A percentile compares a stretch with the other conserved stretches of the same genome.
Evolutionary conservation across 768 basidiomycete genomes (phyloP).

Genomic region (Strobilomyces confusus): DNA sequence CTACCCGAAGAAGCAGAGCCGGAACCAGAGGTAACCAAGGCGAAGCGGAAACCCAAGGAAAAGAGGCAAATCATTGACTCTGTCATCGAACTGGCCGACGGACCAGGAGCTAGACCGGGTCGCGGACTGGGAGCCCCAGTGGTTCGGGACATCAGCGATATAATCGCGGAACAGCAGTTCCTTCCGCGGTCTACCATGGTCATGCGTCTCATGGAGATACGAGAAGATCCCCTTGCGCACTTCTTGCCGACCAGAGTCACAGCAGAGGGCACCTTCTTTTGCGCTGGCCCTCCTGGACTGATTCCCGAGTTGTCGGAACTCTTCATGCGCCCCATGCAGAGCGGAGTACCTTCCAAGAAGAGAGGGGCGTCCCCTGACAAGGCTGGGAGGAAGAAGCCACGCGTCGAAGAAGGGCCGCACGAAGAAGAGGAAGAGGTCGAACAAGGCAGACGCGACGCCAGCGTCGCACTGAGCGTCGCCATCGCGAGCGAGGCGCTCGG

Average conservation of each 20-base stretch:
- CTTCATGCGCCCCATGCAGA: slow-evolving; percentile 73
- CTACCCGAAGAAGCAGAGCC: slow-evolving; percentile 35
- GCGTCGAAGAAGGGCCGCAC: slow-evolving; percentile 46
- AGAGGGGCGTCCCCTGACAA: slow-evolving; percentile 55
- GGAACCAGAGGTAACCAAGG: slow-evolving; percentile 32
- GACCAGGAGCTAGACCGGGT: slow-evolving; percentile 49
- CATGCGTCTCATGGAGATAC: slow-evolving; percentile 82
- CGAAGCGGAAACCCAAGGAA: slow-evolving; percentile 56
- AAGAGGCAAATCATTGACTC: slow-evolving; percentile 89
- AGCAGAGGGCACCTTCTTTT: slow-evolving; percentile 70
- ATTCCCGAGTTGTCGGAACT: slow-evolving; percentile 78
- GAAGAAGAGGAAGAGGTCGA: slow-evolving; percentile 64
- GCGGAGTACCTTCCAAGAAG: slow-evolving; percentile 51
- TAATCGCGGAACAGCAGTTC: slow-evolving; percentile 77
- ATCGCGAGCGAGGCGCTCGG: slow-evolving; percentile 55
- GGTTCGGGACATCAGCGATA: slow-evolving; percentile 56
- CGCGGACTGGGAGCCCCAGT: slow-evolving; percentile 59
- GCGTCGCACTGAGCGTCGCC: slow-evolving; percentile 58
- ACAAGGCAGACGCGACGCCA: slow-evolving; percentile 62
- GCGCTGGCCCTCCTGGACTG: slow-evolving; percentile 80
- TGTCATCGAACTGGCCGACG: slow-evolving; percentile 78
- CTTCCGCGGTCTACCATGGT: slow-evolving; percentile 82
- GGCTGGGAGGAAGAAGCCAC: slow-evolving; percentile 54
- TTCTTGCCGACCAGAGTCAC: slow-evolving; percentile 83
- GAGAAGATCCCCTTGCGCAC: slow-evolving; percentile 77